Base-by-base conservation (phyloP, 805 yeast genomes). In the Yamadazyma philogaea region DNA sequence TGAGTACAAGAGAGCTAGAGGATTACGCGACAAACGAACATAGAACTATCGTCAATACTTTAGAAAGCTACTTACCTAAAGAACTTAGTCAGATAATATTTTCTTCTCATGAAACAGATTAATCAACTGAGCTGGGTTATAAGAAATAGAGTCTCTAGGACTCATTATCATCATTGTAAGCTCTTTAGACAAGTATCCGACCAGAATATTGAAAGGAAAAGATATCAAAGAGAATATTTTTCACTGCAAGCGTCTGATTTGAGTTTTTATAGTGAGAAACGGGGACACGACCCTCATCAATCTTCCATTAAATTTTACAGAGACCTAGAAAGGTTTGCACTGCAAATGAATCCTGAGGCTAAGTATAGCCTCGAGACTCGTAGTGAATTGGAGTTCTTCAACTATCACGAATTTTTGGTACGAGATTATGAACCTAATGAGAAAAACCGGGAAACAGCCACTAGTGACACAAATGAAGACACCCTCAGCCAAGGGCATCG, bases 391-490 rank as follows among this genome's bases (percentile, higher is more conserved):
- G 46, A 45, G 42, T 82, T 79, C 55, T 84, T 81, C 71, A 84
- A 84, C 55, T 82, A 81, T 51, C 87, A 84, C 54, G 90, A 84
- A 55, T 80, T 66, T 53, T 50, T 74, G 3, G 63, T 65, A 10
- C 54, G 57, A 2, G 62, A 61, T 16, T 69, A 70, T 57, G 39
- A 44, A 18, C 45, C 51, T 2, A 30, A 8, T 16, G 28, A 24
- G 28, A 24, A n/a, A 11, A 24, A 24, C 12, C 4, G 28, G 8
- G 28, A 24, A 11, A 24, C 8, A 24, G 12, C 3, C 12, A 24
- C 3, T 7, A 24, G 28, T 24, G 28, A 24, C 28, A 24, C 28
- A 24, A 7, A 24, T 24, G 34, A 30, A 17, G 20, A 15, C 6
- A 27, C 14, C 20, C 28, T 18, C 2, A 14, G 16, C 31, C 30